Evolutionary conservation across 495 filamentous ascomycete genomes (phyloP).

Genomic region (Xylaria curta): DNA sequence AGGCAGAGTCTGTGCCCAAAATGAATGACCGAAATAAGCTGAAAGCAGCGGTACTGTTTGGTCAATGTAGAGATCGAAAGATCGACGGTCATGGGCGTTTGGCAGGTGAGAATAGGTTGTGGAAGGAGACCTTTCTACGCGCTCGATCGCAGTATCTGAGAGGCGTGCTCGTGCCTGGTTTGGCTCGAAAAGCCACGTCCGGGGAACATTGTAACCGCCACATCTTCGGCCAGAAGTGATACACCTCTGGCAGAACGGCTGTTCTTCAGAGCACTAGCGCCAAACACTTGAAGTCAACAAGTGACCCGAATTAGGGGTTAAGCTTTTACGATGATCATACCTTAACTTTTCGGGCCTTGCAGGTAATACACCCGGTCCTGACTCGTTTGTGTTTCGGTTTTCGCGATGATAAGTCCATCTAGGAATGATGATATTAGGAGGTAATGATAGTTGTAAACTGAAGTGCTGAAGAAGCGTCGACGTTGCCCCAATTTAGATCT

Average conservation of each 20-base stretch:
- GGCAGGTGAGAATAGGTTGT: neutral
- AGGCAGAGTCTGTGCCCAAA: slow-evolving; percentile 1
- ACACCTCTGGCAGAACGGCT: slow-evolving; percentile 3
- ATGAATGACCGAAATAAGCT: neutral
- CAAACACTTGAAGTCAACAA: neutral
- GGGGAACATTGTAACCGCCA: neutral
- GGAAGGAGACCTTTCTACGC: neutral
- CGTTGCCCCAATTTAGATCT: neutral
- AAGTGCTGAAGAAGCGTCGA: neutral
- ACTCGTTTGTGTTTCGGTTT: neutral
- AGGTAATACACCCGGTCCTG: neutral
- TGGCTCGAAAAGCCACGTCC: neutral
- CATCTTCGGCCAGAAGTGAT: neutral
- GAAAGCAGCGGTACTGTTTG: neutral
- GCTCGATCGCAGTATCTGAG: neutral
- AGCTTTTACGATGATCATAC: neutral
- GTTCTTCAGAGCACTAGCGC: neutral
- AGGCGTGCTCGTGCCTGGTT: neutral
- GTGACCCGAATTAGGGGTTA: neutral
- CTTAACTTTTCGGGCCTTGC: neutral
- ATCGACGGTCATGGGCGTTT: neutral
- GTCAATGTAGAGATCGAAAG: neutral
- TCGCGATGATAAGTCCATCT: neutral
- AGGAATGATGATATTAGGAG: neutral
- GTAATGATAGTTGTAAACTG: neutral